These are phyloP conservation scores for Thermothelomyces thermophilus DNA, from an alignment of 2,329 filamentous ascomycete genomes.

Conservation along the genomic window DNA sequence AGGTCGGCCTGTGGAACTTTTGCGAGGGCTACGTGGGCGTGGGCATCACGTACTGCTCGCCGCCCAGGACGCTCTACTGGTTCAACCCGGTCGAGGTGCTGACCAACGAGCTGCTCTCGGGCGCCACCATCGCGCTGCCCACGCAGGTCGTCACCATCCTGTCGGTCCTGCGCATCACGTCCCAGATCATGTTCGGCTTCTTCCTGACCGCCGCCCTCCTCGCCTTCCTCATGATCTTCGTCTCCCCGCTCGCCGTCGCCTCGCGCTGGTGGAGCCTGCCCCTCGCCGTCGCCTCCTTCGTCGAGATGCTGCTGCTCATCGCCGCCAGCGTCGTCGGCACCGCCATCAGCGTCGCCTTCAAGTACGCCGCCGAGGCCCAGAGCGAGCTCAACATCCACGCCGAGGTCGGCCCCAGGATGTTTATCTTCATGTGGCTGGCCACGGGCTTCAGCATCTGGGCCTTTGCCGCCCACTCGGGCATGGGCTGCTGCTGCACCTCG, in stretches of 20 bases:
- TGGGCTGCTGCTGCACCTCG: constrained; percentile 70
- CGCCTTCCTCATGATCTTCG: constrained; percentile 64
- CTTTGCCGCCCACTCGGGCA: constrained; percentile 65
- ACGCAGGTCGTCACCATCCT: constrained; percentile 66
- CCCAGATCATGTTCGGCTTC: constrained; percentile 82
- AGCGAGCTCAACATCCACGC: constrained; percentile 70
- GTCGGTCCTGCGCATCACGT: constrained; percentile 64
- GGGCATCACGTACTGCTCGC: constrained; percentile 70
- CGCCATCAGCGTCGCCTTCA: constrained; percentile 76
- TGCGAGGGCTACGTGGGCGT: constrained; percentile 76
- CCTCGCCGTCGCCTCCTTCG: constrained; percentile 59
- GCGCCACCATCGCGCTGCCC: constrained; percentile 77
- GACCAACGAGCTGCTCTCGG: constrained; percentile 69
- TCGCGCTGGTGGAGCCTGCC: constrained; percentile 58
- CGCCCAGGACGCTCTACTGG: constrained; percentile 68
- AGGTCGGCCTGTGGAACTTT: constrained; percentile 85
- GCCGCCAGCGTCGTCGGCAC: constrained; percentile 71
- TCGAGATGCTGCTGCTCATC: constrained; percentile 60
- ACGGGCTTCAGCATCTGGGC: constrained; percentile 59
- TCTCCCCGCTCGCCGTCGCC: constrained; percentile 50
- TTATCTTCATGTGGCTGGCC: constrained; percentile 86
- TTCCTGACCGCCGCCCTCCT: constrained; percentile 68
- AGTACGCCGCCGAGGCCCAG: constrained; percentile 65
- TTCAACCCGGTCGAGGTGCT: constrained; percentile 86
- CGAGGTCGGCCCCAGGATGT: constrained; percentile 64